Evolutionary conservation across 768 basidiomycete species (phyloP).

Genomic region (Hydnomerulius pinastri): DNA sequence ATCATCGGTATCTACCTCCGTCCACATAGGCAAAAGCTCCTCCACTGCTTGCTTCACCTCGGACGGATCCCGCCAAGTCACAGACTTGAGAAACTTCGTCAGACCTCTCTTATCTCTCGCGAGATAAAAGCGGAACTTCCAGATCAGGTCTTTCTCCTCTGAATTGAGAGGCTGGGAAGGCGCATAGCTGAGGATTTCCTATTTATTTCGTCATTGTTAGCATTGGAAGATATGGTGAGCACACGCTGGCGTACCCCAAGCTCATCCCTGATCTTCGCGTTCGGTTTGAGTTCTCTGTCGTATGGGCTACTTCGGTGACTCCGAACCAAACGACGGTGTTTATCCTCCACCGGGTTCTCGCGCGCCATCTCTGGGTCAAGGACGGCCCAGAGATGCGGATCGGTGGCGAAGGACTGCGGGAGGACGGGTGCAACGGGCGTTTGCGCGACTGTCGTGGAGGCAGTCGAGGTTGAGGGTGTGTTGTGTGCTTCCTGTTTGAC

Average conservation of each 20-base stretch:
- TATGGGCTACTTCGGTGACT: conserved; percentile 95
- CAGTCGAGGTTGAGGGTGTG: conserved; percentile 42
- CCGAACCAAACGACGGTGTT: conserved; percentile 90
- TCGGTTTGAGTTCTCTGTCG: conserved; percentile 94
- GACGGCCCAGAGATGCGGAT: conserved; percentile 81
- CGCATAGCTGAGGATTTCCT: conserved; percentile 91
- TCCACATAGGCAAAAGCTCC: conserved; percentile 93
- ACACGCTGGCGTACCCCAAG: conserved; percentile 62
- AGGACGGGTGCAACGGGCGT: conserved; percentile 42
- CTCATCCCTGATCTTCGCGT: conserved; percentile 93
- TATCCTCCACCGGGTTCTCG: conserved; percentile 97
- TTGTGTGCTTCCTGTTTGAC: conserved; percentile 42
- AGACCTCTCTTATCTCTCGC: conserved; percentile 89
- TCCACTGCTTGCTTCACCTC: conserved; percentile 99
- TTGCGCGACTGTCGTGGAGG: conserved; percentile 44
- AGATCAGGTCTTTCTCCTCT: conserved; percentile 94
- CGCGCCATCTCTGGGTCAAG: conserved; percentile 88
- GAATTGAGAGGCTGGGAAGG: conserved; percentile 85
- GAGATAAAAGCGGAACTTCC: conserved; percentile 99
- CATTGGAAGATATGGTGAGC: not conserved
- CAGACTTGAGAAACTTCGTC: conserved; percentile 97
- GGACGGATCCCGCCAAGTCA: conserved; percentile 94
- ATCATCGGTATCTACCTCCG: conserved; percentile 95
- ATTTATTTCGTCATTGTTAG: not conserved
- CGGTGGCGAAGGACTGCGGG: conserved; percentile 54